Evolutionary conservation across 106 monocot species (phyloP).

Genomic region (Iris macrosiphon): DNA sequence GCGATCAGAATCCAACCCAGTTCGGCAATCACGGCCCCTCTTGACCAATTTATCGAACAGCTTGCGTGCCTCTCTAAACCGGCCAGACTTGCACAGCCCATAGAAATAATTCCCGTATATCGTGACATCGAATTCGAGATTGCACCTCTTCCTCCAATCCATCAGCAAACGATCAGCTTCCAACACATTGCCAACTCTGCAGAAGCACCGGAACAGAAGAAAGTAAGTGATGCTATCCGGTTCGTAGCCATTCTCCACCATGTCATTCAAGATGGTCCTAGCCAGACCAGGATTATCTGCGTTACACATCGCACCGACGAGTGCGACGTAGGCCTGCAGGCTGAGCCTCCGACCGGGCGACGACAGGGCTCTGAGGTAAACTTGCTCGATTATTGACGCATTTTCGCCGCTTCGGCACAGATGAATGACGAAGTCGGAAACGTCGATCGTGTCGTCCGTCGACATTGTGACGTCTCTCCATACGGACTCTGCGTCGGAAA

Average conservation of each 20-base stretch:
- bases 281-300: constrained; percentile 14
- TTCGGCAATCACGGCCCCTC: not conserved
- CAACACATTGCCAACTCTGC: constrained; percentile 14
- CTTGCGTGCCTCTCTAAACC: constrained; percentile 26
- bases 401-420: constrained; percentile 3
- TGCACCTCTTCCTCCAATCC: not conserved
- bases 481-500: constrained; percentile 16
- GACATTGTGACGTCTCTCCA: constrained; percentile 17
- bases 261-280: constrained; percentile 8
- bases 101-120: constrained; percentile 16
- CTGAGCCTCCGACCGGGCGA: constrained; percentile 12
- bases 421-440: constrained; percentile 14
- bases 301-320: constrained; percentile 18
- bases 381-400: constrained; percentile 11
- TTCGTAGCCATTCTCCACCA: constrained; percentile 23
- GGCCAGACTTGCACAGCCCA: constrained; percentile 14
- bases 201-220: constrained; percentile 19
- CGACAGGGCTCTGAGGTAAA: constrained; percentile 17
- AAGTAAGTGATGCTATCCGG: constrained; percentile 18
- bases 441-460: no score
- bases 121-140: constrained; percentile 3
- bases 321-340: not conserved
- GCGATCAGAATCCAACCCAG: not conserved
- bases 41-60: constrained; percentile 23
- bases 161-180: constrained; percentile 22